Base-by-base conservation (phyloP, 2,329 filamentous ascomycete genomes). In the Fusarium domesticum region DNA sequence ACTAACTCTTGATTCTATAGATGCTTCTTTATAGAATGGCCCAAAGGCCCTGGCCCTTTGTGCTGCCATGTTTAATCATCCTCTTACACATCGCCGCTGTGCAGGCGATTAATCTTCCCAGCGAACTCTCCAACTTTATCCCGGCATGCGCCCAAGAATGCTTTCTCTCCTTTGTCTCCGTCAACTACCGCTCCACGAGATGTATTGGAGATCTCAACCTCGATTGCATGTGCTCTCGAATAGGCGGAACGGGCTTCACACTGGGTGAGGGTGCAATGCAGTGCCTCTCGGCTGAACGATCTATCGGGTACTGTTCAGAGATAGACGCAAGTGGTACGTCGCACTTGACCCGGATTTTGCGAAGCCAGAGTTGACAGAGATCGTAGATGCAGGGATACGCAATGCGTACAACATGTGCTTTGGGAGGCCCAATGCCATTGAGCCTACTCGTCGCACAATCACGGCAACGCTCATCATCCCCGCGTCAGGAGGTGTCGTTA, bases 211-310 rank as follows among this genome's bases (percentile, higher is more conserved):
- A 67, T 12, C 71, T 75, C 10, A 73, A 82, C 18, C 62, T 88
- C 53, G 67, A 73, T 57, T 88, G 83, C 54, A 71, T 89, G 6
- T 90, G 86, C 63, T 74, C 75, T 30, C 72, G 74, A 45, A 70
- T 71, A 25, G 83, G 83, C 7, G 66, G 64, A 11, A 76, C 76
- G 20, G 83, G 81, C 8, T 84, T 82, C 56, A 89, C 86, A 2
- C 59, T 89, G 37, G 85, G 84, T n/a, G 86, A 89, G 66, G 85
- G 76, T 10, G 83, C 81, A 5, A 66, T 88, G 50, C 78, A 84
- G 58, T 90, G 86, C 63, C 74, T 87, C 25, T 70, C 77, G 7
- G 78, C 78, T 6, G 75, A 79, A 58, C 66, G 61, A 43, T 64
- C 64, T 28, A 57, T 73, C 35, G 75, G 75, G 3, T 67, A 65